Conservation (phyloP, 2,329 filamentous ascomycete species). For the Fusarium mangiferae region DNA sequence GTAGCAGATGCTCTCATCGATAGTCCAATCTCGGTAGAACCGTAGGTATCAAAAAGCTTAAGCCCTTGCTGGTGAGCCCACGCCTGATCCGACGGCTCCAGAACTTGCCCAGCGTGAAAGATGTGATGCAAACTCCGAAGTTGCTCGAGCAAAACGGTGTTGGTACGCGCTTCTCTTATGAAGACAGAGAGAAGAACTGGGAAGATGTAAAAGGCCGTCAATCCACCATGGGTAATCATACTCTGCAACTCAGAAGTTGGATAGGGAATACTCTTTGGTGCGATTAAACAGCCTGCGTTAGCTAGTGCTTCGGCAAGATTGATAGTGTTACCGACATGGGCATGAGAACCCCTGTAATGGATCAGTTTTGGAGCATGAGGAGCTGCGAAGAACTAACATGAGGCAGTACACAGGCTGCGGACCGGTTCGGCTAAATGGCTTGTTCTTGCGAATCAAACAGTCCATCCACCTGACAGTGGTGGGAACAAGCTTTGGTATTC, state of each 20-base stretch:
- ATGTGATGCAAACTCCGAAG: not conserved
- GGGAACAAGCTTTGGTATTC: conserved; percentile 4
- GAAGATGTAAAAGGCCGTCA: not conserved
- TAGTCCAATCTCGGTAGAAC: conserved; percentile 2
- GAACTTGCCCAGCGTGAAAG: not conserved
- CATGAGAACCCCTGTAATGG: not conserved
- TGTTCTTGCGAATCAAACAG: conserved; percentile 11
- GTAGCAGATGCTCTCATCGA: not conserved
- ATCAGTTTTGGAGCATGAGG: not conserved
- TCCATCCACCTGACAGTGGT: conserved; percentile 6
- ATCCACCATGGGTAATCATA: conserved; percentile 2
- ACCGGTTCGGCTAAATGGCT: rapidly evolving
- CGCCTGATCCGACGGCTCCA: not conserved
- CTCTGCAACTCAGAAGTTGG: not conserved
- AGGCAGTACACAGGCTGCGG: not conserved
- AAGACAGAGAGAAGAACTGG: not conserved
- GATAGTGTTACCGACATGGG: conserved; percentile 13
- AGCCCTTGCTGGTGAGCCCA: not conserved
- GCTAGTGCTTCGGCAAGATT: not conserved
- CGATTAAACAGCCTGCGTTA: not conserved
- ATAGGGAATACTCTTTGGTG: not conserved
- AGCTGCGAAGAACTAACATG: not conserved
- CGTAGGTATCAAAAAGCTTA: not conserved
- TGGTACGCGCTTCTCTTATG: not conserved
- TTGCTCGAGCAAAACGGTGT: rapidly evolving